Evolutionary conservation across 2,329 filamentous ascomycete genomes (phyloP), one percentile per base, ranked within the genome.

Genomic region (Periconia macrospinosa): DNA sequence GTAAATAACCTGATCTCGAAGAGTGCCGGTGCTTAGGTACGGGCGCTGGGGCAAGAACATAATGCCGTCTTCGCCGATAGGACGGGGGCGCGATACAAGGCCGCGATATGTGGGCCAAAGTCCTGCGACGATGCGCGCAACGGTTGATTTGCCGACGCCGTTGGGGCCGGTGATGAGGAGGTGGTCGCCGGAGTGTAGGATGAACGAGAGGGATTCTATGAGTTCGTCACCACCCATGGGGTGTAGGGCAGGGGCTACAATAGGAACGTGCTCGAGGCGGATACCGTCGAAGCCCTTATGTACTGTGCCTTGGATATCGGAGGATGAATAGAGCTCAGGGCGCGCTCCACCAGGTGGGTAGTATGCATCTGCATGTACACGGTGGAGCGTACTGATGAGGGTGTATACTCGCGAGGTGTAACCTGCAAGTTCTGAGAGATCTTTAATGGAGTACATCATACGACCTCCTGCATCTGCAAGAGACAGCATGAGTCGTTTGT

Each of bases 401-500:
- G 92, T 95, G 77, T 97, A 99, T 13, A 99, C 92, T 43, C 94
- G 87, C 54, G 91, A 96, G 0, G 94, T 99, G 77, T 97, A 95
- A 19, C 94, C 94, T 6, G 94, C 94, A 33, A 99, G 81, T 72
- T 99, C 94, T 1, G 92, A 92, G 35, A 99, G 84, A 69, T 99
- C 95, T 76, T 99, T 99, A 80, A 99, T 96, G 57, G 90, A 94
- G 79, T 99, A 99, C 94, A 99, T 99, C 91, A 99, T 97, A 45
- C 94, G 85, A 23, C 93, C 93, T 54, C 94, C 94, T 1, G 94
- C 94, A 75, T 99, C 94, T 10, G 94, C 94, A 37, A 99, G 83
- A 15, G 93, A 97, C 30, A 99, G 83, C 94, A 99, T 97, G 40
- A 99, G 86, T 5, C 94, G 87, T 75, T 99, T 97, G 78, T 99